A percentile compares a stretch with the other conserved stretches of the same genome.
Conservation (phyloP, 495 filamentous ascomycete species). For the Hypoxylon fuscum region DNA sequence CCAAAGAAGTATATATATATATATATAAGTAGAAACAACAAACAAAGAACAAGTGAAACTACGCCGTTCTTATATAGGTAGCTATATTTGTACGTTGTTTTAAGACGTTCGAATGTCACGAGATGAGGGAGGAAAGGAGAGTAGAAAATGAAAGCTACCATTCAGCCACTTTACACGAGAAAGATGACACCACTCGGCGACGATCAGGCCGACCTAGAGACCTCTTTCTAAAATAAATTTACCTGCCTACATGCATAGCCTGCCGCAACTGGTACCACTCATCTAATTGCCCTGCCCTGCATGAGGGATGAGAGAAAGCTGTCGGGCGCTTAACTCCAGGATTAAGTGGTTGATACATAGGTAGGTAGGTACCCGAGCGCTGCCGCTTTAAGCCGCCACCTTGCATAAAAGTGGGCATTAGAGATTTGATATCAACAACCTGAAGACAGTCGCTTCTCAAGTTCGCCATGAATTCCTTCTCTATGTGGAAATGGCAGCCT, state of each 20-base stretch:
- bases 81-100: no score
- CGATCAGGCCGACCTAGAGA: conserved; percentile 6
- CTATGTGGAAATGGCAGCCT: no score
- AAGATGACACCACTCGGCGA: conserved; percentile 15
- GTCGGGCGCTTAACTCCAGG: conserved; percentile 1
- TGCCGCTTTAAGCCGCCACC: no score
- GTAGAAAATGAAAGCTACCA: background rate
- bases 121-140: background rate
- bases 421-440: no score
- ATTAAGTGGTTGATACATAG: no score
- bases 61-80: background rate
- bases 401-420: no score
- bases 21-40: background rate
- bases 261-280: no score
- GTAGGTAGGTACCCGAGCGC: no score
- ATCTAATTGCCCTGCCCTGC: background rate
- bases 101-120: no score
- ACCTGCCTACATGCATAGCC: background rate
- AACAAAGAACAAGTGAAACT: background rate
- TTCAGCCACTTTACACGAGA: background rate
- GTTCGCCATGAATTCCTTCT: no score
- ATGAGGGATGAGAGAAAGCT: background rate
- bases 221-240: conserved; percentile 12
- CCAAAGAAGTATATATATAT: background rate
- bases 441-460: no score